Evolutionary conservation across 352 stramenopile genomes (phyloP).

Genomic region (Phytophthora macrochlamydospora): DNA sequence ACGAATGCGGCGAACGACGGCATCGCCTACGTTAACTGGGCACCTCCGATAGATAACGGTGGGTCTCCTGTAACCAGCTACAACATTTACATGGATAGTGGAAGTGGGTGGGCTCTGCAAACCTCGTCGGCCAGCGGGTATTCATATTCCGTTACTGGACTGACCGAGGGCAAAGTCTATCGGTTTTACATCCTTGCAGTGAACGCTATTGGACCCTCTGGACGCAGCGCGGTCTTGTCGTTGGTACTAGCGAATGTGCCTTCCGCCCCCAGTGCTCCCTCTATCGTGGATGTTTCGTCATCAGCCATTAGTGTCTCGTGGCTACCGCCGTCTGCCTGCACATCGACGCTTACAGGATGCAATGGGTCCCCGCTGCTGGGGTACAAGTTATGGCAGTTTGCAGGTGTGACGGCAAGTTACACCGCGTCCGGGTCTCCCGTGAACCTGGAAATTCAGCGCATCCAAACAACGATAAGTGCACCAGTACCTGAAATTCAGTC

Average conservation of each 20-base stretch:
- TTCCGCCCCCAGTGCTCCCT: slow-evolving; percentile 48
- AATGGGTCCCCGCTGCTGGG: slow-evolving; percentile 84
- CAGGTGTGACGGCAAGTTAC: slow-evolving; percentile 70
- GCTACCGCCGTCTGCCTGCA: slow-evolving; percentile 67
- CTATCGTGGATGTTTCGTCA: slow-evolving; percentile 63
- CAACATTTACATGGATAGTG: slow-evolving; percentile 91
- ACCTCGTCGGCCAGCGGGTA: slow-evolving; percentile 54
- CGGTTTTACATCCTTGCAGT: slow-evolving; percentile 92
- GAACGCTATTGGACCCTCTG: slow-evolving; percentile 86
- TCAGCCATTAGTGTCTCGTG: slow-evolving; percentile 75
- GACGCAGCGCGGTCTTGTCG: slow-evolving; percentile 84
- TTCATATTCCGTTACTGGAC: slow-evolving; percentile 40
- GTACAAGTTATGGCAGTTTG: slow-evolving; percentile 95
- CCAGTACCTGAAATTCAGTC: slow-evolving; percentile 76
- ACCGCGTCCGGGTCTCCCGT: slow-evolving; percentile 83
- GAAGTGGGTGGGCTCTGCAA: slow-evolving; percentile 53
- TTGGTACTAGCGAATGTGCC: slow-evolving; percentile 88
- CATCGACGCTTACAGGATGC: slow-evolving; percentile 74
- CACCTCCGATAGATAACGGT: slow-evolving; percentile 91
- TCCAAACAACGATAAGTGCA: slow-evolving; percentile 73
- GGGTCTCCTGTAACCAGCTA: slow-evolving; percentile 92
- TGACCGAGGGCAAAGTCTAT: slow-evolving; percentile 90
- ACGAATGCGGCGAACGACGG: slow-evolving; percentile 50
- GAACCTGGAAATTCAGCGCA: slow-evolving; percentile 89
- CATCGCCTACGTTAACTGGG: slow-evolving; percentile 81